Base-by-base conservation (phyloP, 225 moss, liverwort and hornwort species). In the Neckera pumila region DNA sequence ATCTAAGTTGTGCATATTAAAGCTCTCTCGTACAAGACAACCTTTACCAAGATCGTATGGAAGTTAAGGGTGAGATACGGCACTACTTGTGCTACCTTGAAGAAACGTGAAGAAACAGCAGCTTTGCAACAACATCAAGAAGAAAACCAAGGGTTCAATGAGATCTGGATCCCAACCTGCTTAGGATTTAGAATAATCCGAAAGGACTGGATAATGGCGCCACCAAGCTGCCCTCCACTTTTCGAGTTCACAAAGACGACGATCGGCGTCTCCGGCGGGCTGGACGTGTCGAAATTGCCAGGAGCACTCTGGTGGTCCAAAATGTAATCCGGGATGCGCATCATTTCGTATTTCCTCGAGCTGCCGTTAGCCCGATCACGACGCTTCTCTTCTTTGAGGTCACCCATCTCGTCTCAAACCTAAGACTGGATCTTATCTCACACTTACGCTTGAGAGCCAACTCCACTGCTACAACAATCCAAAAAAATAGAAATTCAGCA, bases 221-320 rank as follows among this genome's bases (percentile, higher is more conserved):
- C 53, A 63, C 98, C 98, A 64, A 97, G 91, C 89, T 97, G 97
- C 42, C 98, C 97, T 56, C 98, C 98, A 87, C 98, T 98, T 91
- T 92, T 95, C 58, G 92, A 88, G 79, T 98, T 98, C 12, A 98
- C 92, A 62, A 98, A 98, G n/a, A 97, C 97, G 22, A 98, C 60
- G 71, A 95, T 90, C 17, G 98, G 98, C 30, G 30, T 87, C 74
- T 86, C 72, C 36, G 94, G 94, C 23, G 45, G 63, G 33, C 28
- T 47, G 38, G 76, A 40, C 45, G 58, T 12, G 79, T 79, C 86
- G 11, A 70, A 80, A 47, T 87, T 53, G 13, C 69, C 84, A 33
- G 92, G 89, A 40, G 47, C 28, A 21, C 54, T 58, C 42, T 63
- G 47, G 9, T 10, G 2, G 20, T 91, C 86, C 65, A 94, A 71